Conservation (phyloP, 73 alveolate species). For the Effrenium voratum region DNA sequence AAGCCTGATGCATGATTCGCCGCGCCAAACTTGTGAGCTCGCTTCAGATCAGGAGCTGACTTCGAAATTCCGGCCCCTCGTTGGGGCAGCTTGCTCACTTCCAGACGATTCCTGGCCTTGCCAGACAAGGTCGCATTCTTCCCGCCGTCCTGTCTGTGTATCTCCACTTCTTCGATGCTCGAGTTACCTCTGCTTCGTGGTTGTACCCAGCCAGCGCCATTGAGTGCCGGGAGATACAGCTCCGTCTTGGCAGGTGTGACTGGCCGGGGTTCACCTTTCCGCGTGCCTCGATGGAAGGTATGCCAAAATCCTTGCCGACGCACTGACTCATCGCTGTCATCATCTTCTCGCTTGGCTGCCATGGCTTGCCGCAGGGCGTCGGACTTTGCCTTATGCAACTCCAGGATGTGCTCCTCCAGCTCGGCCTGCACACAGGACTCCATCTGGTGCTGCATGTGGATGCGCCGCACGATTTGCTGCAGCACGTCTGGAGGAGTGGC, state of each 20-base stretch:
- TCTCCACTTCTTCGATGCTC: too few relatives aligned
- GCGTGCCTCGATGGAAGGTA: conserved; percentile 45
- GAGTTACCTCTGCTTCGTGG: neutral
- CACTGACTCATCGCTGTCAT: neutral
- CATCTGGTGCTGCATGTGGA: conserved; percentile 76
- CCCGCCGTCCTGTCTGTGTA: too few relatives aligned
- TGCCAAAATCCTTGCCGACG: conserved; percentile 55
- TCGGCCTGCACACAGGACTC: conserved; percentile 48
- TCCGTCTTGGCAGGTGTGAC: conserved; percentile 70
- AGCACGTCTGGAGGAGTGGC: conserved; percentile 12
- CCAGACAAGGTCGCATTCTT: too few relatives aligned
- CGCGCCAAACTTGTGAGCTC: too few relatives aligned
- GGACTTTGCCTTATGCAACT: neutral
- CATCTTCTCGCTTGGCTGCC: conserved; percentile 35
- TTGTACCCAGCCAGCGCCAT: conserved; percentile 20
- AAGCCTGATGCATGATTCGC: too few relatives aligned
- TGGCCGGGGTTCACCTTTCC: conserved; percentile 63
- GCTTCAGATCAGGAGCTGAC: too few relatives aligned
- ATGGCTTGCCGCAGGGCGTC: conserved; percentile 47
- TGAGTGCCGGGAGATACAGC: conserved; percentile 28
- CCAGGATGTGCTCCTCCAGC: conserved; percentile 37
- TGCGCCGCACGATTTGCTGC: conserved; percentile 50
- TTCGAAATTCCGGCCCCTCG: too few relatives aligned
- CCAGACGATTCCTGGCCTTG: too few relatives aligned
- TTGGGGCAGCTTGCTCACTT: too few relatives aligned